phyloP scores from a whole-genome alignment of 129 eudicot species.

The Centrapalus pauciflorus region DNA sequence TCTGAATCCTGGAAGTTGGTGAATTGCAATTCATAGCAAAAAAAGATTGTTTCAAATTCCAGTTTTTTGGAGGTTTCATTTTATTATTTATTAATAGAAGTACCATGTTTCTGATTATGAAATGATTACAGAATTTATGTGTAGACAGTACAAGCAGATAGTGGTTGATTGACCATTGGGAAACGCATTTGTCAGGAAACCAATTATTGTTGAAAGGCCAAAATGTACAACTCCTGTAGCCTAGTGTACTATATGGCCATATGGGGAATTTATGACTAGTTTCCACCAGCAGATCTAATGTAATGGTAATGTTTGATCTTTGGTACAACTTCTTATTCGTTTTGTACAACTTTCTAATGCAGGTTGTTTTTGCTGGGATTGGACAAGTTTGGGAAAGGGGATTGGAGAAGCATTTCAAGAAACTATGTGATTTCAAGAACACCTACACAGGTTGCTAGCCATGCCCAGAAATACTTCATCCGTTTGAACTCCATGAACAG shows the following conservation, averaged over 20 bases:
- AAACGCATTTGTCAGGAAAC: slow-evolving; percentile 10
- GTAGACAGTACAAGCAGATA: slow-evolving; percentile 20
- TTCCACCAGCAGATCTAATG: not conserved
- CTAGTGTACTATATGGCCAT: slow-evolving; percentile 5
- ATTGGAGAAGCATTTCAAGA: slow-evolving; percentile 96
- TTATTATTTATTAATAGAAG: slow-evolving; percentile 9
- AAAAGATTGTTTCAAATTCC: not conserved
- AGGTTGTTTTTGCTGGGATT: slow-evolving; percentile 85
- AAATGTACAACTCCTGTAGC: slow-evolving; percentile 25
- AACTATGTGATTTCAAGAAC: slow-evolving; percentile 90
- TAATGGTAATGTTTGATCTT: not conserved
- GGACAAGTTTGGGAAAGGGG: slow-evolving; percentile 96
- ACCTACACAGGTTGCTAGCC: slow-evolving; percentile 96
- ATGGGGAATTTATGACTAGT: no score
- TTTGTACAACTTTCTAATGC: slow-evolving; percentile 26
- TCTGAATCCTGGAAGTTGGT: not conserved
- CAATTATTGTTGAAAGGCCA: slow-evolving; percentile 18
- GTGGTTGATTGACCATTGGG: slow-evolving; percentile 24
- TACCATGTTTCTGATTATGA: slow-evolving; percentile 26
- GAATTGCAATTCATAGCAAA: not conserved
- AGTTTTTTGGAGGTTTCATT: not conserved
- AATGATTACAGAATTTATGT: slow-evolving; percentile 26
- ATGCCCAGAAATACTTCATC: slow-evolving; percentile 92
- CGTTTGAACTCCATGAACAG: slow-evolving; percentile 79
- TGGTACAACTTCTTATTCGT: slow-evolving; percentile 17